A percentile compares a stretch with the other conserved stretches of the same genome.
These are phyloP conservation scores for Apiospora aurea DNA, from an alignment of 2,329 filamentous ascomycete genomes.

Conservation along the genomic window DNA sequence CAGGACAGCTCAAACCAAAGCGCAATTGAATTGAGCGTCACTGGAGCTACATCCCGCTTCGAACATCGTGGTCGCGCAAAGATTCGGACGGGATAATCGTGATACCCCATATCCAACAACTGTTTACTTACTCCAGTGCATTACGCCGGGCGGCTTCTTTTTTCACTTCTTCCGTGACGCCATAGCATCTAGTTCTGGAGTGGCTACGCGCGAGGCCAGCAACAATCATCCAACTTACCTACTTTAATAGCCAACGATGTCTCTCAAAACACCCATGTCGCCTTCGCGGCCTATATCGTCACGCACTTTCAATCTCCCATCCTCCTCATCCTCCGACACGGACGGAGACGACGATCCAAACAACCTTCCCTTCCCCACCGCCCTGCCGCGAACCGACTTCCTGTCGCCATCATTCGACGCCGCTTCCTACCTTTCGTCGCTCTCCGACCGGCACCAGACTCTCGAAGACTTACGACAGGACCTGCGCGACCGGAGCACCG, in stretches of 20 bases:
- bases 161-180: too few species aligned
- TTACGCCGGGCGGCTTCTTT: not conserved
- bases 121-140: not conserved
- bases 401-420: conserved; percentile 80
- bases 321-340: conserved; percentile 45
- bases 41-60: not conserved
- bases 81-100: not conserved
- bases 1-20: conserved; percentile 5
- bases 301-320: conserved; percentile 51
- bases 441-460: conserved; percentile 90
- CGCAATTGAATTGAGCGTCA: conserved; percentile 4
- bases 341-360: conserved; percentile 62
- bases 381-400: conserved; percentile 84
- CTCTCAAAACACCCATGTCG: conserved; percentile 39
- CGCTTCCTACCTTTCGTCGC: conserved; percentile 78
- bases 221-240: not conserved
- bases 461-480: conserved; percentile 92
- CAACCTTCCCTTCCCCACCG: conserved; percentile 85
- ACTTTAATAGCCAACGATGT: conserved; percentile 29
- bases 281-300: conserved; percentile 41
- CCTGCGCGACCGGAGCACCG: conserved; percentile 78
- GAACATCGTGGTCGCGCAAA: not conserved
- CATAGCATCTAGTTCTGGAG: not conserved
- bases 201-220: not conserved
- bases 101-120: not conserved